A percentile compares a stretch with the other conserved stretches of the same genome.
Conservation (phyloP, 768 basidiomycete species). For the Neoboletus brunneissimus region DNA sequence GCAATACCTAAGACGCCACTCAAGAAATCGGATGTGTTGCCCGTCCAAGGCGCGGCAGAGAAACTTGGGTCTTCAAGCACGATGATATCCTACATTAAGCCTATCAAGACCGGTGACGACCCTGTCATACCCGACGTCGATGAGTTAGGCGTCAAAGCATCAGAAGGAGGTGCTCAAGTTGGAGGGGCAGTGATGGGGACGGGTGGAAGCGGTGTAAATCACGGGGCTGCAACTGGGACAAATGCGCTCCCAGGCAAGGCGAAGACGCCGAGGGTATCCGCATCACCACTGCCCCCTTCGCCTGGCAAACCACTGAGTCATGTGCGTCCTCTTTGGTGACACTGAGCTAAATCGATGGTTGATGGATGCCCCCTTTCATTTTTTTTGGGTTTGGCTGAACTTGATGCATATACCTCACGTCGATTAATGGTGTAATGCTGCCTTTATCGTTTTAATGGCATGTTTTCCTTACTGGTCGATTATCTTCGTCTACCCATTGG, state of each 20-base stretch:
- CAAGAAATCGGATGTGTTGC: constrained; percentile 21
- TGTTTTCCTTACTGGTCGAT: constrained; percentile 22
- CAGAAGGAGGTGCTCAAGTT: constrained; percentile 46
- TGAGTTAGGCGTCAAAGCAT: constrained; percentile 41
- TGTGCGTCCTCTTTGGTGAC: constrained; percentile 81
- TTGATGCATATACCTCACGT: constrained; percentile 27
- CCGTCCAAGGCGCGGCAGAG: constrained; percentile 28
- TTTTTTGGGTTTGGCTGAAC: constrained; percentile 9
- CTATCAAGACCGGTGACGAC: constrained; percentile 47
- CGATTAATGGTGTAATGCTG: constrained; percentile 34
- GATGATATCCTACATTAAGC: constrained; percentile 61
- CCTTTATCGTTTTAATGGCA: constrained; percentile 26
- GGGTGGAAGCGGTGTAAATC: constrained; percentile 10
- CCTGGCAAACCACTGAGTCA: constrained; percentile 71
- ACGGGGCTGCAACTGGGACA: constrained; percentile 19
- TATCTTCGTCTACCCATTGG: constrained; percentile 3
- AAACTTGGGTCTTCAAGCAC: constrained; percentile 75
- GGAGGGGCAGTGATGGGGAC: constrained; percentile 6
- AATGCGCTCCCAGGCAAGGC: constrained; percentile 9
- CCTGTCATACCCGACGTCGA: constrained; percentile 33
- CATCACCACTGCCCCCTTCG: constrained; percentile 38
- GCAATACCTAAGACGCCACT: constrained; percentile 30
- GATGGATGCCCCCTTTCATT: constrained; percentile 24
- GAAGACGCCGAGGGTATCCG: constrained; percentile 24
- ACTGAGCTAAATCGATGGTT: constrained; percentile 48